Base-by-base conservation (phyloP, 176 grass and related monocot species). In the Tillandsia leiboldiana region DNA sequence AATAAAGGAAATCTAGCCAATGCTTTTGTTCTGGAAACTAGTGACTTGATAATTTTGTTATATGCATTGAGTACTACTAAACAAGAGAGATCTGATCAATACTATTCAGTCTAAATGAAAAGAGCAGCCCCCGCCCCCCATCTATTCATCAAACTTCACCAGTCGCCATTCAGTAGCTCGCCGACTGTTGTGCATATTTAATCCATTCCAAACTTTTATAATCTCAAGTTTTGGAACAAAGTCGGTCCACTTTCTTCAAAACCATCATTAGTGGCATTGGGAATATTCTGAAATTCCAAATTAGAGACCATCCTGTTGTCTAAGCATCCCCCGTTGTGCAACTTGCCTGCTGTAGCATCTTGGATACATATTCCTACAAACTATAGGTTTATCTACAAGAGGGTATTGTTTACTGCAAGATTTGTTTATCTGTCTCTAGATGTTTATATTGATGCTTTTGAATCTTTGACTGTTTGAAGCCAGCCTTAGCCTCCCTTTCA, bases 191-290 rank as follows among this genome's bases (percentile, higher is more conserved):
- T 22, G 54, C 20, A 9, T 59, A 18, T 59, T 15, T 15, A 15
- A 26, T 66, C 13, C 28, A 48, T n/a, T 15, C 65, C 48, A 67
- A 49, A 67, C 48, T 47, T 67, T 67, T 33, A 5, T 47, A 67
- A 49, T 47, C 26, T 47, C 15, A 67, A 48, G 48, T 13, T 67
- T 67, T 15, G 48, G 14, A 47, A 47, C 65, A 67, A 67, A 67
- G 65, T 8, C 48, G 9, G 9, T 67, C 65, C 29, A 48, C 33
- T 67, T 67, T 67, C 15, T 67, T 67, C 26, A 67, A 42, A 42
- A n/a, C 65, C 65, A 67, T 49, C 65, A 67, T 67, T 67, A 67
- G 65, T 67, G 65, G 65, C 65, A 17, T 67, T 48, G 65, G 48
- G 13, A 8, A 67, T 28, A 33, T 67, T 14, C 28, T 49, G 13